Evolutionary conservation across 345 rosid species (phyloP).

Genomic region (Carallia pectinifolia): DNA sequence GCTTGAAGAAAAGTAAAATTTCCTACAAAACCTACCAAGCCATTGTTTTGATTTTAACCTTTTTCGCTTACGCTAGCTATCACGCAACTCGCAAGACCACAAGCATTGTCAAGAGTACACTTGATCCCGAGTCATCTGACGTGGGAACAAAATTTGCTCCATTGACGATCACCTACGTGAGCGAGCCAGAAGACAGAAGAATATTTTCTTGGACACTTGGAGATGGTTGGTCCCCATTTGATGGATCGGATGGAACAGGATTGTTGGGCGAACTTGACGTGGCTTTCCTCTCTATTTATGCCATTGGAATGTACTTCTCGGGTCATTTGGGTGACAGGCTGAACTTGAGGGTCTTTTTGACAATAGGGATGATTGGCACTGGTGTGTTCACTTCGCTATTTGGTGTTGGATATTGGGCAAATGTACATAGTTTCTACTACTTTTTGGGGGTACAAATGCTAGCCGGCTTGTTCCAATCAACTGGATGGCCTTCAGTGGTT

Average conservation of each 20-base stretch:
- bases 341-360: conserved; percentile 74
- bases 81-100: conserved; percentile 88
- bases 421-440: conserved; percentile 68
- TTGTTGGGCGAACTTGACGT: conserved; percentile 85
- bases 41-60: conserved; percentile 79
- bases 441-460: conserved; percentile 66
- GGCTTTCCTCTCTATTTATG: conserved; percentile 79
- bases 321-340: conserved; percentile 92
- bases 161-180: conserved; percentile 29
- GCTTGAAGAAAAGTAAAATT: conserved; percentile 41
- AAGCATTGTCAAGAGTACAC: conserved; percentile 87
- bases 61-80: conserved; percentile 73
- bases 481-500: conserved; percentile 98
- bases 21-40: conserved; percentile 68
- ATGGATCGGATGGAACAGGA: conserved; percentile 62
- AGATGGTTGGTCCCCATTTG: conserved; percentile 90
- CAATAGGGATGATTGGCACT: conserved; percentile 85
- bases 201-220: conserved; percentile 33
- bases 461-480: conserved; percentile 88
- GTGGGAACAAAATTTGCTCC: conserved; percentile 34
- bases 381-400: conserved; percentile 78
- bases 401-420: conserved; percentile 78
- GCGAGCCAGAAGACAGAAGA: conserved; percentile 25
- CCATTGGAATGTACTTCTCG: conserved; percentile 80
- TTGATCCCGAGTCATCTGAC: conserved; percentile 64